Evolutionary conservation across 306 rosid genomes (phyloP).

Genomic region (Malus fusca): DNA sequence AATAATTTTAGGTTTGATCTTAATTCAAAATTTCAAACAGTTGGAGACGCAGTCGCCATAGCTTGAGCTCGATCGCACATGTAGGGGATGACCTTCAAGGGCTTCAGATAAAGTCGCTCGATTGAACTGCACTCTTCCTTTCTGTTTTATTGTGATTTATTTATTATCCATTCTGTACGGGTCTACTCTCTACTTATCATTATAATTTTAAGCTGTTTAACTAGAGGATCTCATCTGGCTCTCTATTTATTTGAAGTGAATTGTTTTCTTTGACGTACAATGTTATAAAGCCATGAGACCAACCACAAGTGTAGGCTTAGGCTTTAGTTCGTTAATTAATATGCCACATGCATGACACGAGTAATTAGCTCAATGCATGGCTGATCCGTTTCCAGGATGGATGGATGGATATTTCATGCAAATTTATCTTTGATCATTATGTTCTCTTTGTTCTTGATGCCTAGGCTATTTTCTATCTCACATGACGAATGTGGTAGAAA

Average conservation of each 20-base stretch:
- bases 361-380: neutral
- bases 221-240: neutral
- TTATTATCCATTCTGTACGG: conserved; percentile 13
- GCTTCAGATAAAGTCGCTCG: conserved; percentile 19
- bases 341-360: neutral
- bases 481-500: no score
- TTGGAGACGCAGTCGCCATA: conserved; percentile 54
- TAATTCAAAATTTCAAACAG: conserved; percentile 23
- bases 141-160: conserved; percentile 26
- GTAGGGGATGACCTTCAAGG: conserved; percentile 27
- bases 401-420: neutral
- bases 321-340: neutral
- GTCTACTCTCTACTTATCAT: conserved; percentile 7
- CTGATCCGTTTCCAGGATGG: neutral
- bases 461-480: neutral
- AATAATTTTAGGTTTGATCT: conserved; percentile 16
- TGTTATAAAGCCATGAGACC: neutral
- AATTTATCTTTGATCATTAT: neutral
- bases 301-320: conserved; percentile 6
- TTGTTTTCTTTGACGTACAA: neutral
- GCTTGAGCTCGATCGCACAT: conserved; percentile 51
- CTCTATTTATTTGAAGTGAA: neutral
- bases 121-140: conserved; percentile 46
- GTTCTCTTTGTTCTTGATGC: neutral
- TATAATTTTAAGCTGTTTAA: neutral